A percentile compares a stretch with the other conserved stretches of the same genome.
Evolutionary conservation across 345 rosid species (phyloP).

Genomic region (Moricandia moricandioides): DNA sequence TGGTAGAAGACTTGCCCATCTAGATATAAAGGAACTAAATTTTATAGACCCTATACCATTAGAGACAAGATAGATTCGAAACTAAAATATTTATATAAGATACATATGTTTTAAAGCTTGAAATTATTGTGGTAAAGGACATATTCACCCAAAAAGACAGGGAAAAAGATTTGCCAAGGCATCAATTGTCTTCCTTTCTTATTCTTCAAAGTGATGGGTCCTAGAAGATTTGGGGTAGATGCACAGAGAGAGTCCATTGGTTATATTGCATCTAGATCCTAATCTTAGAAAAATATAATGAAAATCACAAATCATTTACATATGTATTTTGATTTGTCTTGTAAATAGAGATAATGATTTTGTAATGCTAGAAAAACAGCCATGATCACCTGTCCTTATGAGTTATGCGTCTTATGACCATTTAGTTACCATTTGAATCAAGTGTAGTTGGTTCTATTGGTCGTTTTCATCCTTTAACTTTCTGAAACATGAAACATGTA

Average conservation of each 20-base stretch:
- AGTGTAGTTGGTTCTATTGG: neutral
- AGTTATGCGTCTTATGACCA: neutral
- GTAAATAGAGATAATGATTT: neutral
- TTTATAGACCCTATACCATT: constrained; percentile 32
- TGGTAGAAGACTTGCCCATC: constrained; percentile 20
- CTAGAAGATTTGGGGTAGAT: constrained; percentile 20
- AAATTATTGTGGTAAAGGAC: constrained; percentile 26
- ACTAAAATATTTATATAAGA: neutral
- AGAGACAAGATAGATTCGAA: constrained; percentile 22
- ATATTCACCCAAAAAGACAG: constrained; percentile 28
- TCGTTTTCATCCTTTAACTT: neutral
- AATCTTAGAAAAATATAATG: neutral
- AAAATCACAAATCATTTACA: neutral
- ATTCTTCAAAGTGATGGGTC: constrained; percentile 18
- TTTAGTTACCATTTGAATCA: neutral
- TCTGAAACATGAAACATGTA: neutral
- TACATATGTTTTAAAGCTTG: constrained; percentile 17
- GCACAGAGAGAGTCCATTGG: constrained; percentile 1
- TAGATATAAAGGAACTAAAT: neutral
- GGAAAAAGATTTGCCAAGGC: constrained; percentile 32
- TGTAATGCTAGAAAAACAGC: neutral
- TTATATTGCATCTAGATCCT: constrained; percentile 31
- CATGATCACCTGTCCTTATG: neutral
- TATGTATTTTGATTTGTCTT: neutral
- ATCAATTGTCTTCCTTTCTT: constrained; percentile 35